Evolutionary conservation across 1,139 yeast species (phyloP).

Genomic region (Saccharomyces hybrid): DNA sequence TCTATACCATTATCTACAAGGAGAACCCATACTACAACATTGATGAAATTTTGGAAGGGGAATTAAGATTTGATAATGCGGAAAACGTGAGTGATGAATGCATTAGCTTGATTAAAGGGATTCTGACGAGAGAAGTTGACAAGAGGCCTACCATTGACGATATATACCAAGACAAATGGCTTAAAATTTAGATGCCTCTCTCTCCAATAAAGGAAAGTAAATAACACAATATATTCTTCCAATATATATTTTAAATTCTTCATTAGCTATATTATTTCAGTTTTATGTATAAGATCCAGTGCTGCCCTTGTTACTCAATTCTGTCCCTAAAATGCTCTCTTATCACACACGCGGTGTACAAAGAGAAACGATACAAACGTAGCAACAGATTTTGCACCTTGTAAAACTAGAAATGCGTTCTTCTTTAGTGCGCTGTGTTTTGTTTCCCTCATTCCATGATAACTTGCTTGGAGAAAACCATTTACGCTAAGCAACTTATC

Average conservation of each 20-base stretch:
- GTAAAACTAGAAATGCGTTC: not conserved
- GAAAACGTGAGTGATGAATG: slow-evolving; percentile 47
- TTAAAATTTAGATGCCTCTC: slow-evolving; percentile 27
- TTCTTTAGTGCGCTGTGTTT: not conserved
- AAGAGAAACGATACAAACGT: not conserved
- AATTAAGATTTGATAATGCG: slow-evolving; percentile 60
- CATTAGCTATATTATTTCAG: not conserved
- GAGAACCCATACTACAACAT: slow-evolving; percentile 94
- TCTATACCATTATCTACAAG: slow-evolving; percentile 82
- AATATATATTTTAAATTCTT: not conserved
- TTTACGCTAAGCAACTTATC: not conserved
- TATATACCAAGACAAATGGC: slow-evolving; percentile 65
- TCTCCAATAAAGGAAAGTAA: not conserved
- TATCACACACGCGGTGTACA: not conserved
- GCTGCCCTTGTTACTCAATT: not conserved
- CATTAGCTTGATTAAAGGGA: slow-evolving; percentile 51
- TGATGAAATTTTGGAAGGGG: slow-evolving; percentile 91
- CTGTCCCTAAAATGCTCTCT: not conserved
- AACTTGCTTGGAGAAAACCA: not conserved
- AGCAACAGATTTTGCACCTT: not conserved
- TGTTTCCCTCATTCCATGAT: not conserved
- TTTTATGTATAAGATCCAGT: not conserved
- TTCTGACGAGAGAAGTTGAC: slow-evolving; percentile 58
- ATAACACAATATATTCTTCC: not conserved
- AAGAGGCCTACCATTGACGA: slow-evolving; percentile 68